Conservation (phyloP, 1,284 basidiomycete genomes). For the Gomphus bonarii region DNA sequence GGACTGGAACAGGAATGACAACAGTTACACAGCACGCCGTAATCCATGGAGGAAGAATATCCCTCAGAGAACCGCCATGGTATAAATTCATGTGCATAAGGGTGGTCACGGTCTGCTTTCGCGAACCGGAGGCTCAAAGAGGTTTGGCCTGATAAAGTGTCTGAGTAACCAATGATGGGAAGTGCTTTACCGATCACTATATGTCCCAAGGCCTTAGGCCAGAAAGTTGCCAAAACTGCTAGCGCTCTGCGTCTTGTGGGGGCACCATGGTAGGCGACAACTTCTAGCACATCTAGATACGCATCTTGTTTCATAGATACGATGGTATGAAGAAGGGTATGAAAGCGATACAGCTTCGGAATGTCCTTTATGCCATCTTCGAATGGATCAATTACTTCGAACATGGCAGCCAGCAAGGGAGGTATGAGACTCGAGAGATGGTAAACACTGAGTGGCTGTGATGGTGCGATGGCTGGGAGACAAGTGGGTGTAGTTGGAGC, state of each 20-base stretch:
- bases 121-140: background rate
- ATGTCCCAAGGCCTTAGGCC: constrained; percentile 62
- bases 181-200: constrained; percentile 42
- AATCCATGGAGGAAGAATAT: constrained; percentile 22
- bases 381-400: constrained; percentile 39
- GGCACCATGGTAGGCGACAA: constrained; percentile 54
- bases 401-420: constrained; percentile 45
- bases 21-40: constrained; percentile 29
- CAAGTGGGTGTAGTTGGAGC: constrained; percentile 20
- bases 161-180: constrained; percentile 26
- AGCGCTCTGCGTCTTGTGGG: constrained; percentile 45
- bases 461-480: constrained; percentile 46
- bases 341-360: constrained; percentile 39
- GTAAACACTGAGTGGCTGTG: constrained; percentile 45
- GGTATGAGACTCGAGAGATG: constrained; percentile 47
- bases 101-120: constrained; percentile 21
- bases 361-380: constrained; percentile 14
- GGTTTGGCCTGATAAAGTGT: constrained; percentile 10
- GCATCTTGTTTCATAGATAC: constrained; percentile 52
- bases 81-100: constrained; percentile 51
- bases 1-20: constrained; percentile 44
- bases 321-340: constrained; percentile 49
- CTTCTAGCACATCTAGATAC: constrained; percentile 58
- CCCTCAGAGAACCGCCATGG: constrained; percentile 47
- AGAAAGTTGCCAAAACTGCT: constrained; percentile 47